phyloP scores from a whole-genome alignment of 225 moss, liverwort and hornwort species.

The Bryum argenteum region DNA sequence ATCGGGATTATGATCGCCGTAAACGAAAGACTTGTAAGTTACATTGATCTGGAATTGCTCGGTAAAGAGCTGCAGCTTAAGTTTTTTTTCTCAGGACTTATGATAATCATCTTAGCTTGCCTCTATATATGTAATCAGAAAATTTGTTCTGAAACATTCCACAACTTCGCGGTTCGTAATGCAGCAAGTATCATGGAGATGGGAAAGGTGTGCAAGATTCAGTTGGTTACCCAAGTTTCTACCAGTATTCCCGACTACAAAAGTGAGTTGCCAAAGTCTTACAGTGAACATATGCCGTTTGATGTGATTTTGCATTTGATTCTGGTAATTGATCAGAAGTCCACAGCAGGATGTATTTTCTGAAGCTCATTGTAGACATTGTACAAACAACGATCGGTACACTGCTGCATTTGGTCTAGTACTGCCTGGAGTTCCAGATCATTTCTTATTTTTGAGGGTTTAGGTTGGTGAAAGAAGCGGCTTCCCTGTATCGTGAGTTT shows the following conservation, averaged over 20 bases:
- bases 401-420: neutral
- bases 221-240: conserved; percentile 88
- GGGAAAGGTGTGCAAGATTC: conserved; percentile 91
- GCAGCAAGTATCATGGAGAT: conserved; percentile 83
- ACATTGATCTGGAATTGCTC: conserved; percentile 1
- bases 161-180: conserved; percentile 21
- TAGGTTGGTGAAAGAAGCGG: conserved; percentile 2
- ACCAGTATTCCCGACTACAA: conserved; percentile 67
- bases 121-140: neutral
- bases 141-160: conserved; percentile 3
- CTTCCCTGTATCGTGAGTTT: conserved; percentile 14
- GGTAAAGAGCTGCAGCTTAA: conserved; percentile 1
- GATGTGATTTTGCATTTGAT: conserved; percentile 3
- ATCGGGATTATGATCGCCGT: conserved; percentile 59
- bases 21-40: conserved; percentile 72
- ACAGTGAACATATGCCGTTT: neutral
- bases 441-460: neutral
- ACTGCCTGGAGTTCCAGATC: neutral
- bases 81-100: conserved; percentile 18
- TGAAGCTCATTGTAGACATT: conserved; percentile 13
- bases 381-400: neutral
- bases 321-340: neutral
- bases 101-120: neutral
- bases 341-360: neutral
- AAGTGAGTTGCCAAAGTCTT: conserved; percentile 51